Evolutionary conservation across 2,329 filamentous ascomycete genomes (phyloP).

Genomic region (Zymoseptoria ardabiliae): DNA sequence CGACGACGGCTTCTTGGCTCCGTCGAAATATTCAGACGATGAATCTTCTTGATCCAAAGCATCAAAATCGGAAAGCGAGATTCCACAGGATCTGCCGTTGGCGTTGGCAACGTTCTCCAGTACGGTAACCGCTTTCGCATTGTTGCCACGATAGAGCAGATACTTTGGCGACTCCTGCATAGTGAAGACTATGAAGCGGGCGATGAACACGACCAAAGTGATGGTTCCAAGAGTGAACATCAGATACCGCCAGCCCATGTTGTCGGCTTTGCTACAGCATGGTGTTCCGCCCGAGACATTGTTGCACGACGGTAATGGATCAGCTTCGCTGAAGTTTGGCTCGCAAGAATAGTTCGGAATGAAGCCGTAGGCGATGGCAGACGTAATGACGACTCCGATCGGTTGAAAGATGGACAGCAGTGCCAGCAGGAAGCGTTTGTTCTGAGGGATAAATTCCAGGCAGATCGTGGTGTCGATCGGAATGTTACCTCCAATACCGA

Average conservation of each 20-base stretch:
- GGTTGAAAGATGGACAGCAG: conserved; percentile 51
- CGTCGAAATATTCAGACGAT: neutral
- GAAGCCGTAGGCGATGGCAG: conserved; percentile 47
- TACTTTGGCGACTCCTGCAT: conserved; percentile 57
- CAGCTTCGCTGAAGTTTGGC: conserved; percentile 41
- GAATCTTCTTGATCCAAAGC: conserved; percentile 19
- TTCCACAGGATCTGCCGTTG: conserved; percentile 32
- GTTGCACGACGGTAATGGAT: conserved; percentile 41
- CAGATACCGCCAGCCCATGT: conserved; percentile 42
- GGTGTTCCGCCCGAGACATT: conserved; percentile 21
- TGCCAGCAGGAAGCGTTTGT: conserved; percentile 46
- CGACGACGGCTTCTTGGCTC: conserved; percentile 16
- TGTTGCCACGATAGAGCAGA: conserved; percentile 46
- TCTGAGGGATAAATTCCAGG: conserved; percentile 48
- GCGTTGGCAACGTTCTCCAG: conserved; percentile 38
- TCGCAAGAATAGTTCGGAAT: conserved; percentile 46
- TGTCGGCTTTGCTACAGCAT: conserved; percentile 34
- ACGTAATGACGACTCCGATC: conserved; percentile 47
- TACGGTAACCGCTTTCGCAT: conserved; percentile 44
- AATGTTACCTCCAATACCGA: conserved; percentile 47
- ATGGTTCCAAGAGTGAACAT: conserved; percentile 36
- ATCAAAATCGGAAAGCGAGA: conserved; percentile 33
- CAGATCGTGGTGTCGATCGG: conserved; percentile 51
- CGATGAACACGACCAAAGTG: conserved; percentile 41
- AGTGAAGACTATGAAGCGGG: conserved; percentile 48